Evolutionary conservation across 129 eudicot genomes (phyloP).

Genomic region (Cynara cardunculus): DNA sequence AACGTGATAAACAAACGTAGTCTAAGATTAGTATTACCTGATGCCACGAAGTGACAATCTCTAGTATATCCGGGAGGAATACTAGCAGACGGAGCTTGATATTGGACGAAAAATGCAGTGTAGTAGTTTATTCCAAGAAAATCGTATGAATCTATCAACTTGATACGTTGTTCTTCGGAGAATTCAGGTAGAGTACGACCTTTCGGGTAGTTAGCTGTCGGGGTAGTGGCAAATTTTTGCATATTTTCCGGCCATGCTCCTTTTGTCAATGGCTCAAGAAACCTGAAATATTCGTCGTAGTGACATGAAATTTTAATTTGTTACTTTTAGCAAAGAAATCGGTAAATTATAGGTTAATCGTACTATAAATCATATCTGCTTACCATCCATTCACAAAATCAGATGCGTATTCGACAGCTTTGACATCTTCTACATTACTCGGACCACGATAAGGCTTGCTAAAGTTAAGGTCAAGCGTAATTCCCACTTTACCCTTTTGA

Average conservation of each 20-base stretch:
- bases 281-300: slow-evolving; percentile 28
- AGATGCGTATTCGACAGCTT: slow-evolving; percentile 19
- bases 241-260: slow-evolving; percentile 51
- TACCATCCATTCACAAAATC: slow-evolving; percentile 40
- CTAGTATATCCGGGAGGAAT: slow-evolving; percentile 11
- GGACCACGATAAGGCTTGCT: slow-evolving; percentile 16
- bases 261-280: slow-evolving; percentile 42
- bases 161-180: slow-evolving; percentile 10
- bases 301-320: not conserved
- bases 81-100: not conserved
- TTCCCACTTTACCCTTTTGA: slow-evolving; percentile 35
- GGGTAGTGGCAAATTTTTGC: slow-evolving; percentile 18
- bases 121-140: slow-evolving; percentile 68
- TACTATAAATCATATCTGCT: not conserved
- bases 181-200: slow-evolving; percentile 10
- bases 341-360: not conserved
- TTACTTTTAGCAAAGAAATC: not conserved
- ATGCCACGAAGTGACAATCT: slow-evolving; percentile 15
- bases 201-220: slow-evolving; percentile 20
- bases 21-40: slow-evolving; percentile 1
- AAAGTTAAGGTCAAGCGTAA: slow-evolving; percentile 13
- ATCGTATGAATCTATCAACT: slow-evolving; percentile 48
- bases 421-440: not conserved
- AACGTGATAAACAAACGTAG: not conserved
- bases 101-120: slow-evolving; percentile 31